Evolutionary conservation across 192 early-diverging fungal genomes (phyloP).

Genomic region (Diversispora epigaea): DNA sequence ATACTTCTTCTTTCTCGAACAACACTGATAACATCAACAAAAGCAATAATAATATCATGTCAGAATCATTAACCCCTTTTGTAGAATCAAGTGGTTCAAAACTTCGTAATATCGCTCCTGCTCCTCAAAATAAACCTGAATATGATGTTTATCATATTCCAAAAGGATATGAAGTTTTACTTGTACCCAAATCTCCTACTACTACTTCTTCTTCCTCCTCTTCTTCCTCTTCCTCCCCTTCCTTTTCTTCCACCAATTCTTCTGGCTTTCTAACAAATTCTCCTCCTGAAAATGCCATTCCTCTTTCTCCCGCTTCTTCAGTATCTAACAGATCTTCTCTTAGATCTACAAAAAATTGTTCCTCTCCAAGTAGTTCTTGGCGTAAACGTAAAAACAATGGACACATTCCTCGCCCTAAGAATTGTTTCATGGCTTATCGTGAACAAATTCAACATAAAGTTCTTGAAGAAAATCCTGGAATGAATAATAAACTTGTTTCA

Average conservation of each 20-base stretch:
- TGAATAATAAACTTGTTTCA: constrained; percentile 37
- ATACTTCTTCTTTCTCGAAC: no score
- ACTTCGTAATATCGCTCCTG: constrained; percentile 25
- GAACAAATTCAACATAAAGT: constrained; percentile 52
- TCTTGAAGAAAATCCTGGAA: constrained; percentile 19
- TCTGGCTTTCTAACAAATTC: neutral
- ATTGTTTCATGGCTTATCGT: constrained; percentile 45
- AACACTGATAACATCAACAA: no score
- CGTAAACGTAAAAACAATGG: constrained; percentile 19
- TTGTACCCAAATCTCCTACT: constrained; percentile 20
- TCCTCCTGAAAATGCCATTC: neutral
- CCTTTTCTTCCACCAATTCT: neutral
- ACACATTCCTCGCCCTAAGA: constrained; percentile 42
- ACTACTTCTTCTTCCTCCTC: neutral
- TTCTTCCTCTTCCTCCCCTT: neutral
- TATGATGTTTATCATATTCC: constrained; percentile 31
- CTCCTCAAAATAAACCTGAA: constrained; percentile 21
- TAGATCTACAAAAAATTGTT: neutral
- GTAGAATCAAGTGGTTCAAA: neutral
- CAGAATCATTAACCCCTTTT: neutral
- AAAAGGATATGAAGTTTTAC: constrained; percentile 26
- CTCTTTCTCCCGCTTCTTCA: neutral
- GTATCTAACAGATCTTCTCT: neutral
- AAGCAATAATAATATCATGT: neutral
- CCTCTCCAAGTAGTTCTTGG: neutral